Base-by-base conservation (phyloP, 345 rosid genomes). In the Pistacia integerrima region DNA sequence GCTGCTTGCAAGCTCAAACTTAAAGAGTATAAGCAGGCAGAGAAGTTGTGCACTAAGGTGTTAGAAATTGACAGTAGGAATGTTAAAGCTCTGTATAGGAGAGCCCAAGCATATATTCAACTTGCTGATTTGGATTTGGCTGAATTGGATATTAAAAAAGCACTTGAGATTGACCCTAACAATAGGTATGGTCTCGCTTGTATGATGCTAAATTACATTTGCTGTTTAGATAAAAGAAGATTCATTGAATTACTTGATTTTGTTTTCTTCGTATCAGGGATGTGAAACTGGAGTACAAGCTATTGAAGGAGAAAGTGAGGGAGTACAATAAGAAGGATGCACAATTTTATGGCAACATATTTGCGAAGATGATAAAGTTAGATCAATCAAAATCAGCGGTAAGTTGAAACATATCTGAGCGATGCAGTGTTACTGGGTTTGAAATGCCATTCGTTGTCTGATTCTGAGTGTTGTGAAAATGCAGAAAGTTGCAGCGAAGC, bases 301-400 rank as follows among this genome's bases (percentile, higher is more conserved):
- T 75, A 46, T 70, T 96, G 90, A 94, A 89, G 85, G 97, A 87
- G 78, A 96, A 88, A 77, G 83, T 89, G 76, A 92, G 82, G 76
- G 99, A 96, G 44, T 93, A 67, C 66, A 93, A 96, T 41, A 91
- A 88, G 86, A 96, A 93, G 79, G 95, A 96, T n/a, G 97, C 97
- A 1, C 85, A 91, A 58, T 88, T 93, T 58, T 93, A 93, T 16
- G 87, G 94, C 65, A 93, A 88, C 80, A 93, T 93, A 87, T 91
- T 93, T 67, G 91, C 90, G 20, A 93, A 87, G 84, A 87, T 91
- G 84, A 88, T 74, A 18, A 85, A 82, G 87, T 74, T 78, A 74
- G 87, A 25, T 20, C 66, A 72, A 59, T 16, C 75, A 20, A 72
- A 59, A 62, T 59, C 57, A 12, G n/a, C 36, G 20, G 75, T 58